Conservation (phyloP, 2,329 filamentous ascomycete species). For the Macrophomina tecta region DNA sequence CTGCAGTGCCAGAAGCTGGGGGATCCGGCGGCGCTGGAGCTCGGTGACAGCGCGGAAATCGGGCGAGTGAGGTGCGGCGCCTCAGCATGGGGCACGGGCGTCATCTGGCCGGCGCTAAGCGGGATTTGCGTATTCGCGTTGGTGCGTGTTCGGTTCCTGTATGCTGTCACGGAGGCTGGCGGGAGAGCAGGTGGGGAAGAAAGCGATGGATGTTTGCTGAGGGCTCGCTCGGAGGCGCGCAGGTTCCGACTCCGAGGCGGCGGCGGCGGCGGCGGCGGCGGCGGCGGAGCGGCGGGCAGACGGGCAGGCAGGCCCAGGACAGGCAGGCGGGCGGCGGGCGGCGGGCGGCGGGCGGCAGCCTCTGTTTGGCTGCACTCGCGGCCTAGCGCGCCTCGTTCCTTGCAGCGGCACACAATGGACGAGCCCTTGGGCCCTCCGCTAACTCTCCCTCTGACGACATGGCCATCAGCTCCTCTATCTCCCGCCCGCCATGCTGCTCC, state of each 20-base stretch:
- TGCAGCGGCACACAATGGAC: neutral
- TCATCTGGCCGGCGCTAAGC: neutral
- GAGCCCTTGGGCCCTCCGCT: neutral
- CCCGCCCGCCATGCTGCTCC: neutral
- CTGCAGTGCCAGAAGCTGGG: neutral
- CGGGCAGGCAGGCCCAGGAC: no score
- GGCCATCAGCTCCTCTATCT: neutral
- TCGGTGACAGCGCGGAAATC: neutral
- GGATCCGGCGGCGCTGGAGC: neutral
- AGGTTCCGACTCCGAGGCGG: neutral
- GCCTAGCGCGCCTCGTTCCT: constrained; percentile 2
- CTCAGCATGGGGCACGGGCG: neutral
- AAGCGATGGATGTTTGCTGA: neutral
- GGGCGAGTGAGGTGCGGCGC: neutral
- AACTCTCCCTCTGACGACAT: neutral
- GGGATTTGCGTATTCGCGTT: neutral
- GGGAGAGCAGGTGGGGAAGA: neutral
- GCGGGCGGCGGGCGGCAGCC: neutral
- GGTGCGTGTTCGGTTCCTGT: neutral
- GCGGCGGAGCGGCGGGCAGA: neutral
- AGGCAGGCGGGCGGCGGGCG: no score
- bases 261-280: neutral
- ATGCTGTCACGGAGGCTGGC: neutral
- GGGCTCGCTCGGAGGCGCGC: neutral
- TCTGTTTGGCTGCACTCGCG: neutral